Conservation (phyloP, 208 protist genomes). For the Leishmania tropica region DNA sequence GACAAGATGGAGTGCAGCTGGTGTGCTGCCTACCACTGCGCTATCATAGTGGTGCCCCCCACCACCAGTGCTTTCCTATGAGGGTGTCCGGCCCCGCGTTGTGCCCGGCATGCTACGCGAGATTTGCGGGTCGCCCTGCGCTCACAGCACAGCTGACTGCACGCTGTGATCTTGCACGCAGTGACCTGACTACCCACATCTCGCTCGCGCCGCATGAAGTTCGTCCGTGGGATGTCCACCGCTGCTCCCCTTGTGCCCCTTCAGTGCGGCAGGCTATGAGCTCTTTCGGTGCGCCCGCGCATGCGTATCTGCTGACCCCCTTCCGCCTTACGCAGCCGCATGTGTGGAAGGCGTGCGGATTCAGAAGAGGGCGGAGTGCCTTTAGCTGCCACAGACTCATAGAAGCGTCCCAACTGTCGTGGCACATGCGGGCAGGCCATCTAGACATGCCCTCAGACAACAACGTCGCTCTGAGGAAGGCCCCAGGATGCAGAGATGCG, state of each 20-base stretch:
- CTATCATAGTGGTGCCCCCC: background rate
- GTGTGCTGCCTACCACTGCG: background rate
- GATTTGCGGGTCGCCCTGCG: background rate
- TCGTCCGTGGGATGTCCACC: background rate
- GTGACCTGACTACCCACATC: background rate
- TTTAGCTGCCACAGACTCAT: background rate
- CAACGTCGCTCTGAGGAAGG: background rate
- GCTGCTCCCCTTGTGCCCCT: background rate
- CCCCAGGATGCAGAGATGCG: background rate
- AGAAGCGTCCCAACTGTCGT: background rate
- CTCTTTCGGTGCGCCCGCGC: background rate
- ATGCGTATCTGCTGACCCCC: background rate
- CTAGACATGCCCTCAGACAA: background rate
- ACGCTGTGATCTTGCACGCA: background rate
- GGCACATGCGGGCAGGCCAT: background rate
- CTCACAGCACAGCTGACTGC: background rate
- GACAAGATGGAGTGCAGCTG: background rate
- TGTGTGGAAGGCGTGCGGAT: background rate
- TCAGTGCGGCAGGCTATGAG: background rate
- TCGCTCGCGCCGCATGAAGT: background rate
- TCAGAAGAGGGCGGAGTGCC: background rate
- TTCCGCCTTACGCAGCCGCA: background rate
- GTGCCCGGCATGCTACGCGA: background rate
- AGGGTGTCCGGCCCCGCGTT: background rate
- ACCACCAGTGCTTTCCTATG: background rate